Conservation (phyloP, 2,329 filamentous ascomycete genomes). For the Exserohilum rostratum region DNA sequence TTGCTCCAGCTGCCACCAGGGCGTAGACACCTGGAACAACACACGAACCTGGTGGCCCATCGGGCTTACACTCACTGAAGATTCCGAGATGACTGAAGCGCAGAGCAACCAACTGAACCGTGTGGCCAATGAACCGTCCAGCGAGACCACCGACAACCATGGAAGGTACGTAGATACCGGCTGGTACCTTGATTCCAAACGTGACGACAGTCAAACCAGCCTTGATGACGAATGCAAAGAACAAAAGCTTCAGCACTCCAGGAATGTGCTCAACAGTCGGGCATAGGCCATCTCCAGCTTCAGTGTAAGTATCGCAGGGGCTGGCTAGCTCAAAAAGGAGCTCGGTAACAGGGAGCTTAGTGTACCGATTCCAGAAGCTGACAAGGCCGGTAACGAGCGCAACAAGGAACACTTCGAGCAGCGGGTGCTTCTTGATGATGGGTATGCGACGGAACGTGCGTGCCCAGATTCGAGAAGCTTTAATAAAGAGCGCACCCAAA, state of each 20-base stretch:
- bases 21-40: constrained; percentile 98
- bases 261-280: constrained; percentile 79
- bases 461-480: constrained; percentile 90
- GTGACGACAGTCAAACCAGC: constrained; percentile 86
- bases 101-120: constrained; percentile 80
- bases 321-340: constrained; percentile 88
- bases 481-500: constrained; percentile 91
- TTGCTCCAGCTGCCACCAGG: constrained; percentile 90
- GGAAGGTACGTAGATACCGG: constrained; percentile 96
- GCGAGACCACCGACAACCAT: constrained; percentile 97
- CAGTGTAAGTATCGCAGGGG: constrained; percentile 76
- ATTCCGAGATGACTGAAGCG: constrained; percentile 72
- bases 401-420: constrained; percentile 87
- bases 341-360: constrained; percentile 87
- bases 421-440: constrained; percentile 79
- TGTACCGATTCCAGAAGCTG: constrained; percentile 93
- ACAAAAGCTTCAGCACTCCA: constrained; percentile 71
- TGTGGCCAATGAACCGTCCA: constrained; percentile 85
- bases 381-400: constrained; percentile 81
- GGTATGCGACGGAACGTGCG: constrained; percentile 82
- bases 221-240: constrained; percentile 86
- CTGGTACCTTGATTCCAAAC: constrained; percentile 94
- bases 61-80: constrained; percentile 75
- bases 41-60: constrained; percentile 74
- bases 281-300: constrained; percentile 77